Evolutionary conservation across 148 eudicot species (phyloP).

Genomic region (Fagopyrum homotropicum): DNA sequence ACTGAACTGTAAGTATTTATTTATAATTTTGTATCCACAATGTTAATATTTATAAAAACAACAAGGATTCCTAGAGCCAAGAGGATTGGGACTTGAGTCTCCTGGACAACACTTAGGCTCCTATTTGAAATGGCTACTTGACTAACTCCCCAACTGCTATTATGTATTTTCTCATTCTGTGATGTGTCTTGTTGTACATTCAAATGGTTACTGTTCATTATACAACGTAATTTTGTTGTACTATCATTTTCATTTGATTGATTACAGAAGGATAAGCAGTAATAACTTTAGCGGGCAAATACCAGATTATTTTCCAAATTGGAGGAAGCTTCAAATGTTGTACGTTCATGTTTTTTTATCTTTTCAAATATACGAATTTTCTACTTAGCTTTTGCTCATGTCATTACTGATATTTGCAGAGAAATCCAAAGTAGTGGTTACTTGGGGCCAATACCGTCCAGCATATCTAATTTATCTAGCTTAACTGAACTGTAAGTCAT

Average conservation of each 20-base stretch:
- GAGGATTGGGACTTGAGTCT: no score
- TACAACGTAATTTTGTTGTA: background rate
- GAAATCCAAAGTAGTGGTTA: constrained; percentile 70
- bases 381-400: background rate
- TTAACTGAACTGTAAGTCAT: constrained; percentile 52
- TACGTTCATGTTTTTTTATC: constrained; percentile 27
- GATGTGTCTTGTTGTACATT: constrained; percentile 2
- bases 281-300: constrained; percentile 54
- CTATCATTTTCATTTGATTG: background rate
- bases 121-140: background rate
- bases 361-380: background rate
- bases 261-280: constrained; percentile 59
- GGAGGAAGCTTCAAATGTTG: constrained; percentile 54
- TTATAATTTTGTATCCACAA: background rate
- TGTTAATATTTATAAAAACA: background rate
- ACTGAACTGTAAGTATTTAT: constrained; percentile 41
- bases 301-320: constrained; percentile 53
- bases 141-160: background rate
- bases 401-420: constrained; percentile 31
- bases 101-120: background rate
- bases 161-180: background rate
- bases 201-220: background rate
- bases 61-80: no score
- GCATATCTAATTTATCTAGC: constrained; percentile 36
- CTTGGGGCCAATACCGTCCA: constrained; percentile 59